phyloP scores from a whole-genome alignment of 805 yeast genomes.

The Metschnikowia cerradonensis region DNA sequence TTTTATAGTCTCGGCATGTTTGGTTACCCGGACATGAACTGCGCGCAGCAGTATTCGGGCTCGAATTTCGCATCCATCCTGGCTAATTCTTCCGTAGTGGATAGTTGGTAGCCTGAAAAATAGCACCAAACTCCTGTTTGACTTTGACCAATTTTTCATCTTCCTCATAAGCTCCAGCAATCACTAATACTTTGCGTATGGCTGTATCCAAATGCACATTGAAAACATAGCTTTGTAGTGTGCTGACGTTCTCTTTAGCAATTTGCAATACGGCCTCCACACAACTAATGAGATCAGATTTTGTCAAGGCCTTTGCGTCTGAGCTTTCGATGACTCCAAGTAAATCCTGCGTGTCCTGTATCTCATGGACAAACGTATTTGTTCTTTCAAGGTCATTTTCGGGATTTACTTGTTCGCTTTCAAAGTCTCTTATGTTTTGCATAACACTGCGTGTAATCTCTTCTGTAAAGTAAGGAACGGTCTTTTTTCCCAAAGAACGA shows the following conservation, averaged over 20 bases:
- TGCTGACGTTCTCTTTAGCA: not conserved
- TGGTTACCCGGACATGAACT: slow-evolving; percentile 15
- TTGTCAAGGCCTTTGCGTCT: not conserved
- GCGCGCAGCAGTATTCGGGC: slow-evolving; percentile 3
- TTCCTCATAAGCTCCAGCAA: not conserved
- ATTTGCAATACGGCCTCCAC: slow-evolving; percentile 2
- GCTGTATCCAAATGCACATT: slow-evolving; percentile 16
- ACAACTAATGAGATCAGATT: not conserved
- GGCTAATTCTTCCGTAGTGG: not conserved
- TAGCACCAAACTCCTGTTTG: not conserved
- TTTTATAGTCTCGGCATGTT: slow-evolving; percentile 10
- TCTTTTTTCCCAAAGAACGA: not conserved
- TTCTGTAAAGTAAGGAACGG: not conserved
- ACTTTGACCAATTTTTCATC: not conserved
- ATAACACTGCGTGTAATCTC: slow-evolving; percentile 4
- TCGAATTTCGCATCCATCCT: not conserved
- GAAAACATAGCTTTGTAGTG: slow-evolving; percentile 2
- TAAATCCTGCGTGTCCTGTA: not conserved
- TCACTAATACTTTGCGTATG: slow-evolving; percentile 9
- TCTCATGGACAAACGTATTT: slow-evolving; percentile 14
- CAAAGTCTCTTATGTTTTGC: slow-evolving; percentile 4
- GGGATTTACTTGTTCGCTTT: slow-evolving; percentile 3
- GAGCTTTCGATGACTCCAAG: not conserved
- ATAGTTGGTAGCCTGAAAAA: not conserved
- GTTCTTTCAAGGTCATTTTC: slow-evolving; percentile 13